These are phyloP conservation scores for Rauvolfia tetraphylla DNA, from an alignment of 257 asterid genomes.

Conservation along the genomic window DNA sequence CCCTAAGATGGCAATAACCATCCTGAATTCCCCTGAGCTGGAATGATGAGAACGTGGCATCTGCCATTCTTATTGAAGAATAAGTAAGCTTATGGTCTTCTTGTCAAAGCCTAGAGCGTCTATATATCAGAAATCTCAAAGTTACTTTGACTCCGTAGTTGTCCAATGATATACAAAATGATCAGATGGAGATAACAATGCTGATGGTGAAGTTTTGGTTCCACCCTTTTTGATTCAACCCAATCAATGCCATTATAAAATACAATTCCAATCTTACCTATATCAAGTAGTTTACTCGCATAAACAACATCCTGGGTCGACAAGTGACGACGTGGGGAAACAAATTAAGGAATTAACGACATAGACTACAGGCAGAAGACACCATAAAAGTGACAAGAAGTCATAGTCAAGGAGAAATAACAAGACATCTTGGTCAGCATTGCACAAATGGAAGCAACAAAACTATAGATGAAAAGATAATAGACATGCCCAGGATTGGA, in stretches of 20 bases:
- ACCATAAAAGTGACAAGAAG: neutral
- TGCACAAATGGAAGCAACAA: neutral
- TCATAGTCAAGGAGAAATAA: neutral
- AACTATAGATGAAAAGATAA: neutral
- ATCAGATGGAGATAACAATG: neutral
- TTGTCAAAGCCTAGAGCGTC: neutral
- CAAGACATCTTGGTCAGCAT: neutral
- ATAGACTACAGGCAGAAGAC: neutral
- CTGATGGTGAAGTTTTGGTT: conserved; percentile 6
- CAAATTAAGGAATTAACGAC: neutral
- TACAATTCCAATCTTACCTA: neutral
- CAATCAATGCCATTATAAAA: neutral
- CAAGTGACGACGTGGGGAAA: neutral
- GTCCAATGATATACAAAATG: neutral
- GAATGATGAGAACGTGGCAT: conserved; percentile 11
- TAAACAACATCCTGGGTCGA: too few species aligned
- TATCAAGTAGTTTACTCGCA: neutral
- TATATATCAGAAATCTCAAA: neutral
- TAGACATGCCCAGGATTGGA: too few species aligned
- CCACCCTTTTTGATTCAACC: neutral
- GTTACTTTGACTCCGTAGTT: neutral
- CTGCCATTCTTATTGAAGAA: neutral
- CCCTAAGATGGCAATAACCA: conserved; percentile 7
- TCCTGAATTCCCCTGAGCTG: conserved; percentile 6
- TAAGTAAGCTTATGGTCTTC: neutral